Conservation (phyloP, 495 filamentous ascomycete genomes). For the Podospora pseudopauciseta region DNA sequence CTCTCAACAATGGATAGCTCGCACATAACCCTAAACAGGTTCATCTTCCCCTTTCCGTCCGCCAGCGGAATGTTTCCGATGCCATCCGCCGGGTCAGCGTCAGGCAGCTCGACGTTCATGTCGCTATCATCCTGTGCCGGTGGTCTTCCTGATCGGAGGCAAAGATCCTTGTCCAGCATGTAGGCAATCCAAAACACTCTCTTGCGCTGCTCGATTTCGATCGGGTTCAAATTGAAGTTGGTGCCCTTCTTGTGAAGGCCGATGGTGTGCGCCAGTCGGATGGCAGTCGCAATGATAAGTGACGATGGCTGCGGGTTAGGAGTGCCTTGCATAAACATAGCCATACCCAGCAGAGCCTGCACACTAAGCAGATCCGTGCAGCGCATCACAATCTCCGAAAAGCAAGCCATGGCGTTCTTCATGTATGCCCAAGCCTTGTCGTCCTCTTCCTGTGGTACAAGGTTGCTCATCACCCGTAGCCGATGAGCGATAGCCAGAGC, state of each 20-base stretch:
- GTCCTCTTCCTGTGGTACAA: slow-evolving; percentile 85
- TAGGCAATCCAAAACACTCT: slow-evolving; percentile 98
- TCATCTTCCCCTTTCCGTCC: slow-evolving; percentile 89
- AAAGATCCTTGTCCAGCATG: slow-evolving; percentile 92
- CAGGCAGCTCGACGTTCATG: slow-evolving; percentile 95
- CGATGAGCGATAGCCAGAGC: slow-evolving; percentile 88
- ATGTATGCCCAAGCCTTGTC: slow-evolving; percentile 90
- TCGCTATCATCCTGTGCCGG: slow-evolving; percentile 97
- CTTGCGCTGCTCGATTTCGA: slow-evolving; percentile 93
- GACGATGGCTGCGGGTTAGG: slow-evolving; percentile 95
- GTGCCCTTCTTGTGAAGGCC: slow-evolving; percentile 91
- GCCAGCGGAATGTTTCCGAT: slow-evolving; percentile 89
- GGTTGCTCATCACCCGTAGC: slow-evolving; percentile 90
- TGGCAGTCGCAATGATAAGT: slow-evolving; percentile 89
- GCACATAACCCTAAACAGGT: slow-evolving; percentile 88
- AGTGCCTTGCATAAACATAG: slow-evolving; percentile 92
- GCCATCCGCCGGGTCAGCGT: slow-evolving; percentile 83
- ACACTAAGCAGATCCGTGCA: slow-evolving; percentile 95
- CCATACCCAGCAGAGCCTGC: slow-evolving; percentile 94
- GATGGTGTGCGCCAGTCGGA: slow-evolving; percentile 88
- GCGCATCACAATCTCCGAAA: slow-evolving; percentile 88
- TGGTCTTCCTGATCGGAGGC: slow-evolving; percentile 85
- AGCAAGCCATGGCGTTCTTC: slow-evolving; percentile 92
- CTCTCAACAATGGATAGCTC: slow-evolving; percentile 88
- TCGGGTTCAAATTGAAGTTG: slow-evolving; percentile 82